phyloP scores from a whole-genome alignment of 1,139 yeast genomes.

The Debaryomyces robertsiae region DNA sequence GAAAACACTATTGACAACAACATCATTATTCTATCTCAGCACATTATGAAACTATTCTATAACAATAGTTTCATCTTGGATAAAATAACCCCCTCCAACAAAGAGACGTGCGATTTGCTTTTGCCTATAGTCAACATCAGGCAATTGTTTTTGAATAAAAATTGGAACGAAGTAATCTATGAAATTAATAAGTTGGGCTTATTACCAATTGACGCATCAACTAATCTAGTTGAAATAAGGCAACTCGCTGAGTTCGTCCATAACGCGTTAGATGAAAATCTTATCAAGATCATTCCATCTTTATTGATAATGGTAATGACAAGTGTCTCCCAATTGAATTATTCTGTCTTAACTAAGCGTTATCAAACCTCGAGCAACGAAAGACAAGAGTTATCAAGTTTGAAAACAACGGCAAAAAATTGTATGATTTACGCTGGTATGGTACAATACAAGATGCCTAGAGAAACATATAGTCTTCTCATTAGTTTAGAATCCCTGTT shows the following conservation, averaged over 20 bases:
- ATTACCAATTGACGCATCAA: slow-evolving; percentile 58
- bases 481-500: slow-evolving; percentile 66
- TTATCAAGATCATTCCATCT: slow-evolving; percentile 80
- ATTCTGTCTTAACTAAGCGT: slow-evolving; percentile 47
- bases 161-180: slow-evolving; percentile 64
- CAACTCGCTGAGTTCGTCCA: slow-evolving; percentile 44
- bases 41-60: slow-evolving; percentile 54
- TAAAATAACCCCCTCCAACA: slow-evolving; percentile 47
- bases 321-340: slow-evolving; percentile 64
- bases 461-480: slow-evolving; percentile 79
- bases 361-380: slow-evolving; percentile 55
- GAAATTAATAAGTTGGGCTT: slow-evolving; percentile 62
- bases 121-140: slow-evolving; percentile 71
- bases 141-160: slow-evolving; percentile 55
- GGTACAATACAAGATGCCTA: slow-evolving; percentile 93
- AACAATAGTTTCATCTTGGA: slow-evolving; percentile 52
- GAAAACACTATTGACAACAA: slow-evolving; percentile 46
- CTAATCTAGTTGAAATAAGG: slow-evolving; percentile 40
- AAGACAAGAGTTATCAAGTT: slow-evolving; percentile 52
- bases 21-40: slow-evolving; percentile 59
- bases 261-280: slow-evolving; percentile 63
- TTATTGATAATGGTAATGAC: slow-evolving; percentile 82
- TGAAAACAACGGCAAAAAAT: slow-evolving; percentile 73
- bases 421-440: slow-evolving; percentile 95
- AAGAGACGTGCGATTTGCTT: slow-evolving; percentile 65